Evolutionary conservation across 129 eudicot species (phyloP).

Genomic region (Gnaphalium uliginosum): DNA sequence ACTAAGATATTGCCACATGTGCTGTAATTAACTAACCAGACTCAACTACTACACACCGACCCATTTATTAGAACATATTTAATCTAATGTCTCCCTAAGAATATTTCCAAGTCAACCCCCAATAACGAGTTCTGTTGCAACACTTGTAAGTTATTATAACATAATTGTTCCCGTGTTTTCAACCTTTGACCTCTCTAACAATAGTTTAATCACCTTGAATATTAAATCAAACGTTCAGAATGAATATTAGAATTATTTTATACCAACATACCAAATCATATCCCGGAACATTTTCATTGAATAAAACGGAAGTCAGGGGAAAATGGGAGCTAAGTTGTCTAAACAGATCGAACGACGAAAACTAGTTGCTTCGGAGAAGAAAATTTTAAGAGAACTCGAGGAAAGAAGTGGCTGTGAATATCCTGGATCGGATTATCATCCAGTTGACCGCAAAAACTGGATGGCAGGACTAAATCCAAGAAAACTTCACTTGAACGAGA

Average conservation of each 20-base stretch:
- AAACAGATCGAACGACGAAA: slow-evolving; percentile 55
- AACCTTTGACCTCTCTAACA: background rate
- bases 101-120: slow-evolving; percentile 6
- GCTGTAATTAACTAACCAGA: too few species aligned
- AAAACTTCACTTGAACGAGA: slow-evolving; percentile 53
- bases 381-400: slow-evolving; percentile 14
- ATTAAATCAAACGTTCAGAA: background rate
- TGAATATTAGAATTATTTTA: background rate
- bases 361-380: slow-evolving; percentile 49
- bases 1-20: too few species aligned
- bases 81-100: slow-evolving; percentile 1
- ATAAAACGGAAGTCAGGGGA: background rate
- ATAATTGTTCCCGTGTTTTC: background rate
- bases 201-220: background rate
- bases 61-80: background rate
- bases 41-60: too few species aligned
- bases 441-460: slow-evolving; percentile 69
- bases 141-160: background rate
- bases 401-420: slow-evolving; percentile 33
- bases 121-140: background rate
- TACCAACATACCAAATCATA: background rate
- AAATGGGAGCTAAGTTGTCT: slow-evolving; percentile 66
- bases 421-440: slow-evolving; percentile 61
- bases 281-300: background rate
- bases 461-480: slow-evolving; percentile 57